Evolutionary conservation across 2,329 filamentous ascomycete species (phyloP).

Genomic region (Pseudogymnoascus sp.): DNA sequence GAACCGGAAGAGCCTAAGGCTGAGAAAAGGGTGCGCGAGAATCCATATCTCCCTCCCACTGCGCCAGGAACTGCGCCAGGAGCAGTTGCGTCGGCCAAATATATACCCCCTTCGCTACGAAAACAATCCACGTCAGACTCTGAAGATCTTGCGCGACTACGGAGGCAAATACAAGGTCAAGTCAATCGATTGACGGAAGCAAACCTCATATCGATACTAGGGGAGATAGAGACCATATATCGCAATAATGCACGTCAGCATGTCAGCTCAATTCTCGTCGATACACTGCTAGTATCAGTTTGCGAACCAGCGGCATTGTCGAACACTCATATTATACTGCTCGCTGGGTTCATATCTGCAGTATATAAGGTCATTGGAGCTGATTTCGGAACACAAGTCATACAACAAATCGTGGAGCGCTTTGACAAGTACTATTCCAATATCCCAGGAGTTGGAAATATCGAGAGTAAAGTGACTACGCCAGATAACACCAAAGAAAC

Average conservation of each 20-base stretch:
- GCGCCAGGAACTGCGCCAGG: constrained; percentile 35
- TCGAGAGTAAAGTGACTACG: constrained; percentile 23
- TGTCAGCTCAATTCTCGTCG: constrained; percentile 72
- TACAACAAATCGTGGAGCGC: constrained; percentile 68
- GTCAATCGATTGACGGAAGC: constrained; percentile 90
- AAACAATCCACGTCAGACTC: constrained; percentile 54
- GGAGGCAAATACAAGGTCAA: constrained; percentile 76
- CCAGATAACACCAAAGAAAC: constrained; percentile 47
- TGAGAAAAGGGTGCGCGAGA: constrained; percentile 56
- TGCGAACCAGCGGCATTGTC: constrained; percentile 70
- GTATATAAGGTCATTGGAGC: constrained; percentile 80
- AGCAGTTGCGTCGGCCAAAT: constrained; percentile 57
- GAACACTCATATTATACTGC: constrained; percentile 85
- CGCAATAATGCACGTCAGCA: constrained; percentile 77
- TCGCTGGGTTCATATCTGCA: constrained; percentile 82
- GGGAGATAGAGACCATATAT: constrained; percentile 77
- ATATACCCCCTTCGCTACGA: constrained; percentile 80
- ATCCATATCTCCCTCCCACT: constrained; percentile 77
- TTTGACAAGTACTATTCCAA: constrained; percentile 61
- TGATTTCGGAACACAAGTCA: constrained; percentile 80
- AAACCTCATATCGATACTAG: constrained; percentile 76
- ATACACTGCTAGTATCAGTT: constrained; percentile 70
- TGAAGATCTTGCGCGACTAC: constrained; percentile 61
- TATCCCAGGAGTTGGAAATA: constrained; percentile 29
- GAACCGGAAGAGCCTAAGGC: constrained; percentile 28